phyloP scores from a whole-genome alignment of 208 protist species.

The Histomonas meleagridis region DNA sequence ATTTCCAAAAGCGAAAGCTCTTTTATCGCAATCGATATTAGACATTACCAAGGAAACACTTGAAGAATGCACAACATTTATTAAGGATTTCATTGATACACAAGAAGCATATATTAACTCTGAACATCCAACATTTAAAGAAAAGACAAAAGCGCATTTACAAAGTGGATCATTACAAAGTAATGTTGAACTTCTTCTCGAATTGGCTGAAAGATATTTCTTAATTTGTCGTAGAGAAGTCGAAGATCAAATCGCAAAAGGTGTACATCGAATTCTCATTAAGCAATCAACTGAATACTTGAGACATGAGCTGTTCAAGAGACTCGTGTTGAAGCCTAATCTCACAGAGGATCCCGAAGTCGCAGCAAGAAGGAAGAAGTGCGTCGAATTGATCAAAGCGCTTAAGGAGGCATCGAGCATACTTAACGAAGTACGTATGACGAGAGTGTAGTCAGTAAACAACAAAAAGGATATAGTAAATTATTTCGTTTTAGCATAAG shows the following conservation, averaged over 20 bases:
- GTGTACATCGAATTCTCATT: slow-evolving; percentile 6
- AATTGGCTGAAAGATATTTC: background rate
- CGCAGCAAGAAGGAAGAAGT: slow-evolving; percentile 44
- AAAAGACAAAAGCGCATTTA: background rate
- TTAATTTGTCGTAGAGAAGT: background rate
- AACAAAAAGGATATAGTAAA: no score
- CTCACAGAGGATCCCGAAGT: slow-evolving; percentile 52
- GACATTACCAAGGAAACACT: background rate
- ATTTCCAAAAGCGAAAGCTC: background rate
- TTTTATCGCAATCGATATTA: background rate
- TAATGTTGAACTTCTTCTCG: slow-evolving; percentile 6
- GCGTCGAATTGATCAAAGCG: slow-evolving; percentile 47
- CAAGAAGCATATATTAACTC: background rate
- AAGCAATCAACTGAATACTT: background rate
- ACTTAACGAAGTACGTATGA: slow-evolving; percentile 44
- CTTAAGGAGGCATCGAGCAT: slow-evolving; percentile 46
- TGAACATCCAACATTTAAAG: background rate
- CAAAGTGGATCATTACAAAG: background rate
- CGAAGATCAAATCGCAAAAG: background rate
- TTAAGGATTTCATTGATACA: slow-evolving; percentile 23
- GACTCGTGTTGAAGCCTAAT: background rate
- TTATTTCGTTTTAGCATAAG: no score
- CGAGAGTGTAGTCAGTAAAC: background rate
- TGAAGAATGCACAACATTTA: background rate
- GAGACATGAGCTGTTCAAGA: slow-evolving; percentile 18